Evolutionary conservation across 306 rosid species (phyloP).

Genomic region (Ormosia semicastrata): DNA sequence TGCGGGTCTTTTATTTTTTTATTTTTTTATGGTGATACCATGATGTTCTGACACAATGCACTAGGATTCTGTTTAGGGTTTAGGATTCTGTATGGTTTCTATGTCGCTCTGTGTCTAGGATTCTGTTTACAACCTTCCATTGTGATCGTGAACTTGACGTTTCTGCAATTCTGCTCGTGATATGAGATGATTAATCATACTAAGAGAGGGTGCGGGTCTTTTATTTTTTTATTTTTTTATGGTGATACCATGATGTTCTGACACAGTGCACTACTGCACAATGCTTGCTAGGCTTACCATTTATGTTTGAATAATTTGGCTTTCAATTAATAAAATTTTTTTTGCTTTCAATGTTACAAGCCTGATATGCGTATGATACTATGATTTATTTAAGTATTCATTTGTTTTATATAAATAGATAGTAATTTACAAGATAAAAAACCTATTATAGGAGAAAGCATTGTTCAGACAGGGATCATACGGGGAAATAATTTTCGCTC

Average conservation of each 20-base stretch:
- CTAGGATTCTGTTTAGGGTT: too few relatives aligned
- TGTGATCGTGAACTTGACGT: not conserved
- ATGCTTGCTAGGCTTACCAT: too few relatives aligned
- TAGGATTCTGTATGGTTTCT: not conserved
- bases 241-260: not conserved
- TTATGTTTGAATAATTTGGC: too few relatives aligned
- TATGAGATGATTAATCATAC: not conserved
- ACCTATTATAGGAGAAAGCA: too few relatives aligned
- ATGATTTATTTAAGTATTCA: not conserved
- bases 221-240: not conserved
- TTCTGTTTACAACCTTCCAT: not conserved
- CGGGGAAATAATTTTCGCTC: too few relatives aligned
- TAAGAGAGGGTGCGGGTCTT: not conserved
- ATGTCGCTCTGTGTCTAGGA: not conserved
- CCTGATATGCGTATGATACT: too few relatives aligned
- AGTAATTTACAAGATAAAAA: not conserved
- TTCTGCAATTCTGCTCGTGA: not conserved
- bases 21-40: too few relatives aligned
- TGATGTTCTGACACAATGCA: too few relatives aligned
- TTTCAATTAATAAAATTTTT: too few relatives aligned
- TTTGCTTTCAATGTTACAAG: not conserved
- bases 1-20: too few relatives aligned
- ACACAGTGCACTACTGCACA: too few relatives aligned
- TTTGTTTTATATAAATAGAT: not conserved
- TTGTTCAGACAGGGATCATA: too few relatives aligned